A percentile compares a stretch with the other conserved stretches of the same genome.
Conservation (phyloP, 106 monocot species). For the Allium sativum region DNA sequence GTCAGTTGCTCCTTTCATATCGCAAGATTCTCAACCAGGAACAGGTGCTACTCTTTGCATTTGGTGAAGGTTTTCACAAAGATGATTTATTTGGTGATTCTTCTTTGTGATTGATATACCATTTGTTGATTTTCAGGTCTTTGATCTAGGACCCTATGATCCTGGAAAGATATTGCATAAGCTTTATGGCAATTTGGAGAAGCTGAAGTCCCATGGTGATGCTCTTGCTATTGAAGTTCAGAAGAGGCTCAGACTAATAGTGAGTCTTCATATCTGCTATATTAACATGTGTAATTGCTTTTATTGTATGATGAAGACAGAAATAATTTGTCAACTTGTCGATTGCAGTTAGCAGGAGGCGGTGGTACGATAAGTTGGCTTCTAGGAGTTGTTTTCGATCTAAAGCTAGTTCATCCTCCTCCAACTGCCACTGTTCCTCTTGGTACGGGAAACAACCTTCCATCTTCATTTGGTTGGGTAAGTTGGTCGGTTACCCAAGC, state of each 20-base stretch:
- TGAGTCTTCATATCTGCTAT: constrained; percentile 25
- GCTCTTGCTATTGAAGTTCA: constrained; percentile 50
- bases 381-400: constrained; percentile 86
- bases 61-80: background rate
- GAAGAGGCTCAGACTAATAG: constrained; percentile 59
- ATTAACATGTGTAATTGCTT: background rate
- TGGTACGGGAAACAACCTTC: constrained; percentile 95
- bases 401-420: constrained; percentile 61
- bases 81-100: background rate
- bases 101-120: background rate
- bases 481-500: no score
- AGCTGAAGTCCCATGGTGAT: constrained; percentile 45
- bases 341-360: constrained; percentile 96
- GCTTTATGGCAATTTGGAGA: constrained; percentile 68
- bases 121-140: constrained; percentile 39
- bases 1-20: constrained; percentile 49
- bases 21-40: constrained; percentile 38
- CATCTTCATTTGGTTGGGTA: constrained; percentile 97
- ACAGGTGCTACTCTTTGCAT: constrained; percentile 27
- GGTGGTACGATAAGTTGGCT: constrained; percentile 93
- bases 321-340: no score
- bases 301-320: no score
- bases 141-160: constrained; percentile 49
- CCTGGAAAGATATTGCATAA: constrained; percentile 80
- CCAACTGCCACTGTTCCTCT: constrained; percentile 81